Percentiles rank a stretch among this genome's conserved stretches.
Evolutionary conservation across 495 filamentous ascomycete genomes (phyloP).

Genomic region (Hypomontagnella monticulosa): DNA sequence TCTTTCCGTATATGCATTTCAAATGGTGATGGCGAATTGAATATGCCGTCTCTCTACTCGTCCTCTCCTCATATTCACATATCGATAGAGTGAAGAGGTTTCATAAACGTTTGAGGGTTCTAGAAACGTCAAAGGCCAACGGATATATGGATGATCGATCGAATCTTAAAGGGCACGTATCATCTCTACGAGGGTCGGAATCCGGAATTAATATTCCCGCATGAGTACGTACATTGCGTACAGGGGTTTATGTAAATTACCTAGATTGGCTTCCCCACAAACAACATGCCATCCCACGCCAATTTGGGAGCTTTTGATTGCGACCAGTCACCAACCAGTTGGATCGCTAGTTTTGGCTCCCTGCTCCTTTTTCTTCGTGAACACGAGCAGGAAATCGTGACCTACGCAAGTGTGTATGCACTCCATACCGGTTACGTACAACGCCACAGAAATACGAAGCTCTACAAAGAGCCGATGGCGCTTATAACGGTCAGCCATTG

Average conservation of each 20-base stretch:
- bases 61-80: too few relatives aligned
- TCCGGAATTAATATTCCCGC: conserved; percentile 17
- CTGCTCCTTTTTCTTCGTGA: conserved; percentile 15
- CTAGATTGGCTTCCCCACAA: conserved; percentile 33
- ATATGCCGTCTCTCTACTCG: too few relatives aligned
- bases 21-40: too few relatives aligned
- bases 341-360: conserved; percentile 18
- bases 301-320: conserved; percentile 33
- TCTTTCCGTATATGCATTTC: too few relatives aligned
- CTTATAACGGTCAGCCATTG: conserved; percentile 1
- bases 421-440: conserved; percentile 16
- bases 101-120: too few relatives aligned
- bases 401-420: conserved; percentile 4
- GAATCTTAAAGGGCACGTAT: too few relatives aligned
- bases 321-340: conserved; percentile 32
- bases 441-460: conserved; percentile 25
- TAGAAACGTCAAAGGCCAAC: too few relatives aligned
- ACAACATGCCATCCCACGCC: conserved; percentile 35
- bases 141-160: too few relatives aligned
- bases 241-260: conserved; percentile 17
- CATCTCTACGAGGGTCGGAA: conserved; percentile 11
- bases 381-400: conserved; percentile 31
- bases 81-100: too few relatives aligned
- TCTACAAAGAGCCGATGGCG: conserved; percentile 6
- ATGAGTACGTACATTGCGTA: conserved; percentile 22